phyloP scores from a whole-genome alignment of 495 filamentous ascomycete species.

The Trichoderma reesei region DNA sequence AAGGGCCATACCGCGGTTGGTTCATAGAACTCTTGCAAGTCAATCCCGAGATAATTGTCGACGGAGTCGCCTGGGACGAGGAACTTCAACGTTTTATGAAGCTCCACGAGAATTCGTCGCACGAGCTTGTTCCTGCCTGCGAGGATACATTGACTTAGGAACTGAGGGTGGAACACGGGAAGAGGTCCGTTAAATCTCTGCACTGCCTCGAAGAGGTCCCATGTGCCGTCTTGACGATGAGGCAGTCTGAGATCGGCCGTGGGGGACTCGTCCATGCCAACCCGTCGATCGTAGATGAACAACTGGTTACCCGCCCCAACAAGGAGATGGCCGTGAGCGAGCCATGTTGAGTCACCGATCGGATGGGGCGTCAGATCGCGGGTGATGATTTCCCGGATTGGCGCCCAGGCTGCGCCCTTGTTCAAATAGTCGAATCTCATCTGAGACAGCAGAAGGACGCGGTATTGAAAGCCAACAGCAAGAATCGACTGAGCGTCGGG shows the following conservation, averaged over 20 bases:
- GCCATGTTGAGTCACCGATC: conserved; percentile 88
- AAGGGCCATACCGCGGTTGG: conserved; percentile 8
- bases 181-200: conserved; percentile 76
- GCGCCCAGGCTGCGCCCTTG: conserved; percentile 81
- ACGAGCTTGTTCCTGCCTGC: conserved; percentile 67
- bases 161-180: conserved; percentile 89
- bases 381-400: conserved; percentile 72
- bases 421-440: conserved; percentile 91
- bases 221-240: conserved; percentile 28
- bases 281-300: conserved; percentile 71
- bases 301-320: conserved; percentile 89
- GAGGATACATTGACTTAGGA: conserved; percentile 80
- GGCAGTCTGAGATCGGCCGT: conserved; percentile 56
- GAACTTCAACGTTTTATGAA: conserved; percentile 75
- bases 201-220: conserved; percentile 72
- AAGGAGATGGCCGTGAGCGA: conserved; percentile 70
- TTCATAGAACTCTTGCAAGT: conserved; percentile 59
- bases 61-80: conserved; percentile 73
- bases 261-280: conserved; percentile 54
- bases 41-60: conserved; percentile 69
- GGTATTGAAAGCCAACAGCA: conserved; percentile 80
- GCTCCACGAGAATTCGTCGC: conserved; percentile 59
- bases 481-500: conserved; percentile 86
- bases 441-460: conserved; percentile 77
- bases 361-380: conserved; percentile 78